Percentiles rank a stretch among this genome's conserved stretches.
Conservation (phyloP, 352 stramenopile genomes). For the Phytophthora crassamura region DNA sequence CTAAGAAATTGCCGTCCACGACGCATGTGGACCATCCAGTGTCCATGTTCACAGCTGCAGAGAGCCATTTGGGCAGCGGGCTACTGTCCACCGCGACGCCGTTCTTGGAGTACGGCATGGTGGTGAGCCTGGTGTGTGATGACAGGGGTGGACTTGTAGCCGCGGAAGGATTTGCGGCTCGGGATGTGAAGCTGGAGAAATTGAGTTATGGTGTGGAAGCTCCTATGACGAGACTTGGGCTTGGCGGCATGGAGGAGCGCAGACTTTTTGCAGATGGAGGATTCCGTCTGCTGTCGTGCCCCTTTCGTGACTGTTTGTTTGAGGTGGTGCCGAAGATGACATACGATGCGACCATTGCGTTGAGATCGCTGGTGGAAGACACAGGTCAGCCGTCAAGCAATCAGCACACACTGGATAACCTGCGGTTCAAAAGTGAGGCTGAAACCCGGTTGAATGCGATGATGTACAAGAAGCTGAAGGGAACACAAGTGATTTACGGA, state of each 20-base stretch:
- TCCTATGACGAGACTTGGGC: slow-evolving; percentile 44
- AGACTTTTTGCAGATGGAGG: slow-evolving; percentile 44
- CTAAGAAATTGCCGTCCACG: slow-evolving; percentile 46
- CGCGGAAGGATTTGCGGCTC: slow-evolving; percentile 62
- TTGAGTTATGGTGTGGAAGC: slow-evolving; percentile 43
- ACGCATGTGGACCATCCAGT: slow-evolving; percentile 42
- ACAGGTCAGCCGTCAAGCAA: slow-evolving; percentile 12
- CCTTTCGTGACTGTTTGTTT: slow-evolving; percentile 75
- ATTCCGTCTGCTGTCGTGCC: slow-evolving; percentile 51
- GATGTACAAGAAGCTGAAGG: slow-evolving; percentile 74
- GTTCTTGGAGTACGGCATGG: slow-evolving; percentile 79
- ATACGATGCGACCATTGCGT: slow-evolving; percentile 65
- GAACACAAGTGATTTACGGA: slow-evolving; percentile 68
- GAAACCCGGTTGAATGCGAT: slow-evolving; percentile 71
- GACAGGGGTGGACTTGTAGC: slow-evolving; percentile 60
- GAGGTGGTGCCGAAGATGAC: slow-evolving; percentile 79
- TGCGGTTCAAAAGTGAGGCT: slow-evolving; percentile 76
- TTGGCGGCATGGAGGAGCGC: slow-evolving; percentile 53
- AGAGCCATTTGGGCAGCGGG: slow-evolving; percentile 25
- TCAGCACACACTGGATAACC: slow-evolving; percentile 46
- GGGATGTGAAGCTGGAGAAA: slow-evolving; percentile 64
- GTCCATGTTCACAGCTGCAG: slow-evolving; percentile 38
- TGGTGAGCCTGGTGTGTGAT: slow-evolving; percentile 67
- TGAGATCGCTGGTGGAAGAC: slow-evolving; percentile 35
- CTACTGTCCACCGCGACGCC: slow-evolving; percentile 32